These are phyloP conservation scores for Colletotrichum liaoningense DNA, from an alignment of 2,329 filamentous ascomycete species.

Conservation along the genomic window DNA sequence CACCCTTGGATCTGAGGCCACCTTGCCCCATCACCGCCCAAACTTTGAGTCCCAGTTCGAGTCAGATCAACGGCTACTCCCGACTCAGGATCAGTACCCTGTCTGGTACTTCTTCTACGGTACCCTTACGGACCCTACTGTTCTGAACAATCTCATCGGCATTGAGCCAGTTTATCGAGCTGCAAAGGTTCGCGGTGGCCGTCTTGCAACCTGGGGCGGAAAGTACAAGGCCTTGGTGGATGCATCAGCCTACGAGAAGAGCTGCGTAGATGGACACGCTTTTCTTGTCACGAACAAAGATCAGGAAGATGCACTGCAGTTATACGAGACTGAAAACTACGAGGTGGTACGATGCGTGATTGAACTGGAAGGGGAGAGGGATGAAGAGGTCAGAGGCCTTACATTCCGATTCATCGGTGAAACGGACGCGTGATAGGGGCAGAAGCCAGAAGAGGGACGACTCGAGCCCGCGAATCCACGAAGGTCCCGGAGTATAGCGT, in stretches of 20 bases:
- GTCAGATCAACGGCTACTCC: constrained; percentile 30
- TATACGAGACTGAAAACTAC: not conserved
- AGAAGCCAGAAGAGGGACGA: not conserved
- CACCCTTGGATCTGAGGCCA: constrained; percentile 37
- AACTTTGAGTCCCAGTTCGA: constrained; percentile 29
- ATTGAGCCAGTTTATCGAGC: constrained; percentile 41
- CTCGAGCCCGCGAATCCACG: too few species aligned
- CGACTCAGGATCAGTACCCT: constrained; percentile 37
- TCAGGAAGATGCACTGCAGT: not conserved
- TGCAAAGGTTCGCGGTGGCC: constrained; percentile 45
- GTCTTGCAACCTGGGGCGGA: constrained; percentile 47
- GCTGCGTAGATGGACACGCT: not conserved
- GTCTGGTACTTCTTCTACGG: constrained; percentile 59
- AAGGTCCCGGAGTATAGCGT: too few species aligned
- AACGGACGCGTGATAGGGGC: not conserved
- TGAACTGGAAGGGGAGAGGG: not conserved
- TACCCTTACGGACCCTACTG: constrained; percentile 44
- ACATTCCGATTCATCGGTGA: not conserved
- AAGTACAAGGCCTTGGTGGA: constrained; percentile 54
- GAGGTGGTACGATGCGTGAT: not conserved
- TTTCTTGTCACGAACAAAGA: not conserved
- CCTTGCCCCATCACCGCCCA: constrained; percentile 38
- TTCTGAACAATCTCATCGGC: constrained; percentile 46
- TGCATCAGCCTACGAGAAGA: constrained; percentile 6
- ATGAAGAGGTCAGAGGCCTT: not conserved